These are phyloP conservation scores for Leptosphaerulina australis DNA, from an alignment of 2,329 filamentous ascomycete species.

Conservation along the genomic window DNA sequence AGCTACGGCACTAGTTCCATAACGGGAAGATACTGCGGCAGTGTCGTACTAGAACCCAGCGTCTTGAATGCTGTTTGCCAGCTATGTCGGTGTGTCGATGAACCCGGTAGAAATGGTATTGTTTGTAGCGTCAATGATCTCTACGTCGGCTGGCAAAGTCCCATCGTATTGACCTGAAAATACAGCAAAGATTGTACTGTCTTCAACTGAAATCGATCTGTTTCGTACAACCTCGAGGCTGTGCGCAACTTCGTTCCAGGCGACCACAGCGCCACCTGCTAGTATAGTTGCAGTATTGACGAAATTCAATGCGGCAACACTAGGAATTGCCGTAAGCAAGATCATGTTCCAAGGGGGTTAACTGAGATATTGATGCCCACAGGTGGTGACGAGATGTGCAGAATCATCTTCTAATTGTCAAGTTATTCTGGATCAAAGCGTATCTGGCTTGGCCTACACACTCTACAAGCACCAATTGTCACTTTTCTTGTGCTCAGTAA, in stretches of 20 bases:
- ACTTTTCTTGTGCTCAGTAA: neutral
- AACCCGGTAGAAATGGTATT: constrained; percentile 63
- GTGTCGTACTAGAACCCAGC: constrained; percentile 57
- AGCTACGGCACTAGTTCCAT: constrained; percentile 6
- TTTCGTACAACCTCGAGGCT: neutral
- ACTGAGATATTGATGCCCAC: too few relatives aligned
- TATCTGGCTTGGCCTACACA: neutral
- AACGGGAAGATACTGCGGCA: constrained; percentile 21
- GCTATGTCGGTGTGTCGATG: constrained; percentile 59
- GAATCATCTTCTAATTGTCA: neutral
- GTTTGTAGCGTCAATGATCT: constrained; percentile 54
- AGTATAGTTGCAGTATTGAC: neutral
- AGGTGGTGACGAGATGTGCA: neutral
- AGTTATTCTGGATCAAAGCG: neutral
- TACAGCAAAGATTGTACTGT: neutral
- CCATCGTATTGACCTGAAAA: neutral
- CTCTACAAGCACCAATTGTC: too few relatives aligned
- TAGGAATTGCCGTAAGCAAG: neutral
- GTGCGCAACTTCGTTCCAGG: neutral
- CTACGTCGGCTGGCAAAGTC: constrained; percentile 10
- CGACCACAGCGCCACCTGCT: neutral
- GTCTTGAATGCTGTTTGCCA: constrained; percentile 64
- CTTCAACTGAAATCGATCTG: neutral
- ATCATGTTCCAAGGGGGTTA: neutral
- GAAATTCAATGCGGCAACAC: neutral